Conservation (phyloP, 345 rosid species). For the Chamaenerion angustifolium region DNA sequence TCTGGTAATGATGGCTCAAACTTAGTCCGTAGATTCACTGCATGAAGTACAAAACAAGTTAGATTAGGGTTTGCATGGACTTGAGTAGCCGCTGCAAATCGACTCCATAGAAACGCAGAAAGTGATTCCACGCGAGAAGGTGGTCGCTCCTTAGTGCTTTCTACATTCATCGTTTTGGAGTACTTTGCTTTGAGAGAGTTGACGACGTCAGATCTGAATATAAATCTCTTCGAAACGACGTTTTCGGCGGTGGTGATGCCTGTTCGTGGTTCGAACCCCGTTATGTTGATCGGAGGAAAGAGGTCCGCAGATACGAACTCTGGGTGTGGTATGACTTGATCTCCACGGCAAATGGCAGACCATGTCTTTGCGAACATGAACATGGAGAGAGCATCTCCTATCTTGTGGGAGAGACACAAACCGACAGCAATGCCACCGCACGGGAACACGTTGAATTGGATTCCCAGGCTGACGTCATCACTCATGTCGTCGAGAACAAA, state of each 20-base stretch:
- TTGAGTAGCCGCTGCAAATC: conserved; percentile 6
- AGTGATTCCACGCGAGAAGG: conserved; percentile 27
- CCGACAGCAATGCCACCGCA: conserved; percentile 21
- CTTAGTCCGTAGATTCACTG: conserved; percentile 20
- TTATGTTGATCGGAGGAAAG: conserved; percentile 16
- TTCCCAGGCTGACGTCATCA: background rate
- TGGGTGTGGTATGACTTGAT: background rate
- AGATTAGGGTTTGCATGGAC: background rate
- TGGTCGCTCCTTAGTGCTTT: background rate
- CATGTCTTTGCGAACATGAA: conserved; percentile 14
- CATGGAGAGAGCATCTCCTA: conserved; percentile 15
- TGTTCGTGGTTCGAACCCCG: conserved; percentile 9
- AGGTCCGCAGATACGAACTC: conserved; percentile 15
- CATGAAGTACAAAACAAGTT: conserved; percentile 6
- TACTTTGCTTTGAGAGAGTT: conserved; percentile 12
- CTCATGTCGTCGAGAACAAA: conserved; percentile 4
- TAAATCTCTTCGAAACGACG: conserved; percentile 16
- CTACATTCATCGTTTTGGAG: background rate
- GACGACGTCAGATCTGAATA: conserved; percentile 11
- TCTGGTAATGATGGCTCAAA: conserved; percentile 6
- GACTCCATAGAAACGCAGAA: conserved; percentile 24
- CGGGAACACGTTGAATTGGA: conserved; percentile 24
- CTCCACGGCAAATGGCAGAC: conserved; percentile 19
- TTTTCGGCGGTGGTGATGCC: background rate
- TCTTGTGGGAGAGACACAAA: conserved; percentile 19